Base-by-base conservation (phyloP, 2,329 filamentous ascomycete species). In the Xylariaceae sp. region DNA sequence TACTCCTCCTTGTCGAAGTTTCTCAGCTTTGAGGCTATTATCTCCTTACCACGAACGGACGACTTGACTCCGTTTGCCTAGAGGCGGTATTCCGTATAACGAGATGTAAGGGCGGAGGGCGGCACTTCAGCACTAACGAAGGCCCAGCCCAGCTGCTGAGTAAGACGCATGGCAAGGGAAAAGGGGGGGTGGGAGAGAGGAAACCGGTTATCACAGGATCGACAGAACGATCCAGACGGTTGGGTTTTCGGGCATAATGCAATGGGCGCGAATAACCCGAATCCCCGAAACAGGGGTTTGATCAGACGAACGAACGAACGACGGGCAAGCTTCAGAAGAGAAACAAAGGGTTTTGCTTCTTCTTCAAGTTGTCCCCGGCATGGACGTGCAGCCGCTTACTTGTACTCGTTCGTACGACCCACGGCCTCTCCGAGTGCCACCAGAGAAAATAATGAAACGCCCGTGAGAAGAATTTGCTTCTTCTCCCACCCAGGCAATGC, bases 201-300 rank as follows among this genome's bases (percentile, higher is more conserved):
- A 30, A 30, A 30, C 23, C 59, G 56, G 48, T 48, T 51, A 57
- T 61, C 62, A 62, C 56, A 60, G 59, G 59, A 62, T 53, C 57
- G 59, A 54, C 49, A 54, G 62, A 62, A 55, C 34, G 45, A 56
- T 56, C 62, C 52, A 59, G 62, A 49, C 62, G 11, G 51, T 56
- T 18, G 56, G 51, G 5, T 13, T 30, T 44, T 17, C 54, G 58
- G 61, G 61, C 55, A 57, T 57, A 55, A 42, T 42, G 37, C 11
- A 51, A 51, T 52, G 53, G 57, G 51, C 8, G 44, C 39, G 17
- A 42, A 47, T 7, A 1, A 8, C 34, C 47, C 35, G 3, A n/a
- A 17, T 53, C 37, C 23, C 59, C 56, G 18, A 59, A 63, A 52
- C 6, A 17, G 56, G 49, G 57, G 23, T 2, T 23, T 23, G 23